A percentile compares a stretch with the other conserved stretches of the same genome.
Conservation (phyloP, 306 rosid species). For the peach (Prunus persica) region Prunus_persica_NCBIv2 NC_034014.1:11613001-11613500, state of each 20-base stretch:
- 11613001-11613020: not conserved
- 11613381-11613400: conserved; percentile 11
- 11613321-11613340: conserved; percentile 93
- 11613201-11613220: not conserved
- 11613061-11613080: not conserved
- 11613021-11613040: not conserved
- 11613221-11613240: not conserved
- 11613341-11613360: conserved; percentile 95
- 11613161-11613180: not conserved
- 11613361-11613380: conserved; percentile 71
- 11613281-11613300: conserved; percentile 94
- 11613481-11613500: conserved; percentile 8
- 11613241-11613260: not conserved
- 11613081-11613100: not conserved
- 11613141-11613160: not conserved
- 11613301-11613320: conserved; percentile 97
- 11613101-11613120: not conserved
- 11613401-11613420: conserved; percentile 8
- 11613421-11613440: not conserved
- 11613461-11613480: not conserved
- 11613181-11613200: not conserved
- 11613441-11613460: not conserved
- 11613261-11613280: conserved; percentile 36
- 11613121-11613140: not conserved
- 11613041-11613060: not conserved